Base-by-base conservation (phyloP, 352 stramenopile genomes). In the Globisporangium spiculum region DNA sequence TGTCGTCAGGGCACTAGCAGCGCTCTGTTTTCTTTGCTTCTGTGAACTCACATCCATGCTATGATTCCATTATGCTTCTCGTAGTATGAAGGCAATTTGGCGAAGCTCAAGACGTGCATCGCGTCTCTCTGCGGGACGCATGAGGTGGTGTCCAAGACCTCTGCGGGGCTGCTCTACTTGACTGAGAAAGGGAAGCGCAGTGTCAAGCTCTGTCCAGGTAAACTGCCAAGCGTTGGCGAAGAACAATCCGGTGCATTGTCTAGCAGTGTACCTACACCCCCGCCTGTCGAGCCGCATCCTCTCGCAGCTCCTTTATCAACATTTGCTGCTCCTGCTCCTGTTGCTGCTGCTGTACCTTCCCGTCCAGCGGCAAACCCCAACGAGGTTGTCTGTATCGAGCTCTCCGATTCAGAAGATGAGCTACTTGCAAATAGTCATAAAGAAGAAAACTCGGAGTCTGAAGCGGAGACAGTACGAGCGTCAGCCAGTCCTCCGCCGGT, bases 21-120 rank as follows among this genome's bases (percentile, higher is more conserved):
- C 8, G 20, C 5, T 20, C 27, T 32, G 27, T 32, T 4, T 22
- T 22, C 1, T 38, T 27, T 27, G 27, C 3, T 44, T 52, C 16
- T 52, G 10, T 3, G 1, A 7, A 27, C 54, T 16, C 8, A 26
- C 7, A 6, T 68, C 4, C 7, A 10, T 52, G 3, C 4, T 9
- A n/a, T 36, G 32, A 4, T 27, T 38, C 12, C n/a, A 16, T 27
- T 58, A 7, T 34, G 24, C 1, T 58, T 46, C 58, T 26, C 12
- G 9, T 48, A 96, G 88, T 94, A 89, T 65, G 74, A 81, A 4
- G 80, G 86, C 6, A 80, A 63, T 20, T 59, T 73, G 38, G 58
- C 55, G 3, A 88, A 91, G 67, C 62, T 96, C 41, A 76, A 79
- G 38, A 62, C 87, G 24, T 91, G 84, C 57, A 44, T 93, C 4